Evolutionary conservation across 352 stramenopile genomes (phyloP).

Genomic region (Halophytophthora polymorphica): DNA sequence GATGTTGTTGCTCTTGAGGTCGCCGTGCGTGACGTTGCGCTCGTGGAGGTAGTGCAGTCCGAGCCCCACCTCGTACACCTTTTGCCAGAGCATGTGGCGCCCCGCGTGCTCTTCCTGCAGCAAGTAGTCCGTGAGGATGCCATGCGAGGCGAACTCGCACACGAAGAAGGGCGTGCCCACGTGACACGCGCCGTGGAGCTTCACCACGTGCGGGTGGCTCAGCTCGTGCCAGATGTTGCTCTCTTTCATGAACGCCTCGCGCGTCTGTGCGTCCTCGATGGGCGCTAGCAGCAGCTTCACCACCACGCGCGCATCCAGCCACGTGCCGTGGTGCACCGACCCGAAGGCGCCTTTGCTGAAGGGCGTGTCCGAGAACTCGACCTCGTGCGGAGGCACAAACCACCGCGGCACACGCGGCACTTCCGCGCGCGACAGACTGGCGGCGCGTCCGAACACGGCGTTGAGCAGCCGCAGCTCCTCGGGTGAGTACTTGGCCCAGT

Average conservation of each 20-base stretch:
- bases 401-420: conserved; percentile 14
- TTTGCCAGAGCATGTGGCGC: conserved; percentile 14
- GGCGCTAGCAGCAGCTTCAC: conserved; percentile 24
- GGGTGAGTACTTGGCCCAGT: conserved; percentile 12
- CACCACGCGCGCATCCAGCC: conserved; percentile 26
- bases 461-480: conserved; percentile 16
- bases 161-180: conserved; percentile 23
- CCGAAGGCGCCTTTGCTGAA: conserved; percentile 31
- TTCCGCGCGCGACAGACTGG: conserved; percentile 12
- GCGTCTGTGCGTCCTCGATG: conserved; percentile 14
- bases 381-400: conserved; percentile 24
- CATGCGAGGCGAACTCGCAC: conserved; percentile 22
- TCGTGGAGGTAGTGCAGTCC: conserved; percentile 26
- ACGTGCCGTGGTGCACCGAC: conserved; percentile 24
- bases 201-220: conserved; percentile 26
- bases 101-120: conserved; percentile 6
- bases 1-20: conserved; percentile 28
- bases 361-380: conserved; percentile 14
- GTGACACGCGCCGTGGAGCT: conserved; percentile 25
- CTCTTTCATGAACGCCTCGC: conserved; percentile 18
- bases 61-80: conserved; percentile 18
- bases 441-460: conserved; percentile 12
- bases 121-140: conserved; percentile 20
- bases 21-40: conserved; percentile 17
- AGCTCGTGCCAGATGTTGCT: conserved; percentile 23